These are phyloP conservation scores for Fonsecaea monophora DNA, from an alignment of 2,329 filamentous ascomycete species.

Conservation along the genomic window DNA sequence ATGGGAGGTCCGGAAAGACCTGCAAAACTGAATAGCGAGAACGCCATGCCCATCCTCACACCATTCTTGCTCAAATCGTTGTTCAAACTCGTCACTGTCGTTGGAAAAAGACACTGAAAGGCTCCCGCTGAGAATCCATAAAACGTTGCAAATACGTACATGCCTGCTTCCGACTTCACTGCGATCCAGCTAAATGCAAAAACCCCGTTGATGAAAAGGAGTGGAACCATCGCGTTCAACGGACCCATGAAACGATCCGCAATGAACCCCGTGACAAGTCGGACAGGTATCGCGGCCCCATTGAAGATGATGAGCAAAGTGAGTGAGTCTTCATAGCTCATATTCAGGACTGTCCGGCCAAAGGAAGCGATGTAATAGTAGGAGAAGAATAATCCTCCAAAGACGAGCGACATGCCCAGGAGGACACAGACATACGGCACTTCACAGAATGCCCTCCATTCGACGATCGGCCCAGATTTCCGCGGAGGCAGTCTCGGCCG, in stretches of 20 bases:
- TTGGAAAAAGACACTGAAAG: constrained; percentile 71
- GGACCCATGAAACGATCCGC: constrained; percentile 63
- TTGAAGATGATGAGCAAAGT: constrained; percentile 67
- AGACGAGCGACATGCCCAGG: constrained; percentile 33
- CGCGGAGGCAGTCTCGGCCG: constrained; percentile 58
- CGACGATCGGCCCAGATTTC: constrained; percentile 59
- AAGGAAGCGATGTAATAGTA: constrained; percentile 36
- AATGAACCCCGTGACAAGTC: constrained; percentile 64
- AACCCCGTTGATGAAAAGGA: constrained; percentile 51
- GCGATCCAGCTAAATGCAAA: constrained; percentile 65
- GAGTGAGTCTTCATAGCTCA: constrained; percentile 55
- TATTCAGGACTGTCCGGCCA: constrained; percentile 50
- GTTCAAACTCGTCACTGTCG: constrained; percentile 63
- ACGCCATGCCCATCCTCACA: constrained; percentile 64
- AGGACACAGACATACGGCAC: constrained; percentile 52
- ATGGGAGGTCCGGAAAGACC: constrained; percentile 63
- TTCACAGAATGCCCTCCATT: constrained; percentile 60
- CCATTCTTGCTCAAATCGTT: constrained; percentile 61
- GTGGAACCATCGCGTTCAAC: constrained; percentile 66
- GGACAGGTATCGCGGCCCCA: constrained; percentile 62
- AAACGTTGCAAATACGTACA: constrained; percentile 68
- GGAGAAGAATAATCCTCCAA: constrained; percentile 35
- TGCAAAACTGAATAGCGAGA: constrained; percentile 60
- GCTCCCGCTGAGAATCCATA: constrained; percentile 71
- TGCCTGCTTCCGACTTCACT: constrained; percentile 56